Evolutionary conservation across 2,329 filamentous ascomycete species (phyloP), one percentile per base, ranked within the genome.

Genomic region (Xylariaceae sp.): DNA sequence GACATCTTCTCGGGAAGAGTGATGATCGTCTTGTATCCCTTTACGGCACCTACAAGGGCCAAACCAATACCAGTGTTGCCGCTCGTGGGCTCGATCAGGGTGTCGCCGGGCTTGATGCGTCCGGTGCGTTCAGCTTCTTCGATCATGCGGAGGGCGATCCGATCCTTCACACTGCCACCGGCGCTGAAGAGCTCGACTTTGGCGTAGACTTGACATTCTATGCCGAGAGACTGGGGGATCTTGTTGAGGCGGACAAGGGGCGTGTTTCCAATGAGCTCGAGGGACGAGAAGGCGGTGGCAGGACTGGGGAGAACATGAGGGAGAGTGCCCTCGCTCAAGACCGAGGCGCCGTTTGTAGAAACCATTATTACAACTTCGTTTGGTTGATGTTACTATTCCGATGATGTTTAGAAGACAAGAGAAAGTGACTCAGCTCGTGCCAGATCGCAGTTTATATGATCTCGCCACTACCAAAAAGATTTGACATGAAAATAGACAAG

Each of bases 1-100:
- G 92, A 97, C 94, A 99, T 99, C 82, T 99, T 99, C 78, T 99
- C 94, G 55, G 94, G 94, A 51, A 99, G 85, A 9, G 94, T 99
- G 75, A 99, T 99, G 77, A 99, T 97, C 47, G 92, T 95, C 77
- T 93, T 93, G 82, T 97, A 99, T 66, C 92, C 93, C 80, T 97
- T 97, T 71, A 99, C 89, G 13, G 94, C 94, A 59, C 86, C 93
- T 15, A 97, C 93, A 39, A 99, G 85, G 34, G 94, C 94, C 47
- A 99, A 82, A 18, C 94, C 94, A 66, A 99, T 99, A 66, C 94
- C 94, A 80, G 94, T 99, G 75, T 99, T 99, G 57, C 94, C 94
- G 71, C 91, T 96, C 52, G 94, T 99, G 8, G 94, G 94, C 82
- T 99, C 94, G 72, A 99, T 99, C 70, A 99, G 79, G 55, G 92